phyloP scores from a whole-genome alignment of 2,329 filamentous ascomycete genomes.

The Macrophomina pseudophaseolina region DNA sequence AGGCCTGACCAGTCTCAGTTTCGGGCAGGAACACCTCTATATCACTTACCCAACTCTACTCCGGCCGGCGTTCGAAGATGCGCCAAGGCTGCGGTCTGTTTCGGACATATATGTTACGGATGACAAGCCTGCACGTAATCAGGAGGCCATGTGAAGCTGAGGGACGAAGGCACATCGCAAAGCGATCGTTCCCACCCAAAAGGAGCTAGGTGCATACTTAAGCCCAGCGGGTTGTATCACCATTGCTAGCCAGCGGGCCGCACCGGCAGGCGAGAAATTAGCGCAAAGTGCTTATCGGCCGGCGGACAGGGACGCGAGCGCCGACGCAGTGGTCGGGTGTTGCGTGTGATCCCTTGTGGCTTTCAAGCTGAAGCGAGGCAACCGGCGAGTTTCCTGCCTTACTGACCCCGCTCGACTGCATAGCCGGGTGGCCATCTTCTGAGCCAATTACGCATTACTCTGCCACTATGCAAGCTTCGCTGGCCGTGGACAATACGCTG shows the following conservation, averaged over 20 bases:
- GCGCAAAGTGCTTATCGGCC: not conserved
- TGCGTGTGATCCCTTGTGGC: conserved; percentile 6
- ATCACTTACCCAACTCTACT: not conserved
- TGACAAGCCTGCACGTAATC: not conserved
- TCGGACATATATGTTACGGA: not conserved
- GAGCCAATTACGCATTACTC: not conserved
- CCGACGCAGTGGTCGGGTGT: not conserved
- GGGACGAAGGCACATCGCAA: not conserved
- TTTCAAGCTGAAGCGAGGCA: not conserved
- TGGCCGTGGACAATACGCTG: not conserved
- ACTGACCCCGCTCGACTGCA: not conserved
- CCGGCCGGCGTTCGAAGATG: not conserved
- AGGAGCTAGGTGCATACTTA: conserved; percentile 16
- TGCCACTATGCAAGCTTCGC: conserved; percentile 1
- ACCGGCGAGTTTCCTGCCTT: not conserved
- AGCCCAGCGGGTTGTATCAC: not conserved
- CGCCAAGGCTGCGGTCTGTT: not conserved
- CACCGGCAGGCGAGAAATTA: not conserved
- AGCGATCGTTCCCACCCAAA: not conserved
- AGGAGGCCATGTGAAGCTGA: too few relatives aligned
- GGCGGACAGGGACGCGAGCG: not conserved
- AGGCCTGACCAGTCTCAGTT: not conserved
- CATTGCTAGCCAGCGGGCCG: not conserved
- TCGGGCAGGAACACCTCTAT: not conserved
- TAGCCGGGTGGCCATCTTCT: not conserved